Evolutionary conservation across 2,329 filamentous ascomycete species (phyloP).

Genomic region (Claviceps sp.): DNA sequence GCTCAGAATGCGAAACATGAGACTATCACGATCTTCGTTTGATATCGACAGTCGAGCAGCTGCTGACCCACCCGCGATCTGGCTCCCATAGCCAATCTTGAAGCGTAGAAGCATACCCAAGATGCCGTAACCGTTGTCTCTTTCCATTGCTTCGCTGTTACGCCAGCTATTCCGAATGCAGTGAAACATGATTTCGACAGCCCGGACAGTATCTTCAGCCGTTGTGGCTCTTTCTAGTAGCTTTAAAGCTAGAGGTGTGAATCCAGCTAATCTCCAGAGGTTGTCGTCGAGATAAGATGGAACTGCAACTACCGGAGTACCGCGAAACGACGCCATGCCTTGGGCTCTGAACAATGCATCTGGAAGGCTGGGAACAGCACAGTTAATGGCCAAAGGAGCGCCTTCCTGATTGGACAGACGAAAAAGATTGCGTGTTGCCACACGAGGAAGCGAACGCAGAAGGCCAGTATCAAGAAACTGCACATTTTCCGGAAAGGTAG

Average conservation of each 20-base stretch:
- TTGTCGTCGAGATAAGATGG: conserved; percentile 84
- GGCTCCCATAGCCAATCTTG: conserved; percentile 51
- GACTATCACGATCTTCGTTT: conserved; percentile 38
- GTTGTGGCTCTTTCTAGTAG: conserved; percentile 66
- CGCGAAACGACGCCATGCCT: conserved; percentile 70
- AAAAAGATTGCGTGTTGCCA: conserved; percentile 49
- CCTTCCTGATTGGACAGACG: conserved; percentile 33
- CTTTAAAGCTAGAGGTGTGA: conserved; percentile 72
- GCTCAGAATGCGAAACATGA: conserved; percentile 54
- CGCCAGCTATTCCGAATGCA: conserved; percentile 87
- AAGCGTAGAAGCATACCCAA: conserved; percentile 71
- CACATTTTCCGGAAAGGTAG: conserved; percentile 71
- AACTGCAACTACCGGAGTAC: conserved; percentile 66
- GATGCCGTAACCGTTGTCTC: conserved; percentile 85
- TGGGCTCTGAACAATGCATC: conserved; percentile 73
- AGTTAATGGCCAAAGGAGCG: conserved; percentile 75
- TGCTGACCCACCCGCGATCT: conserved; percentile 16
- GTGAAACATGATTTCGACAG: conserved; percentile 73
- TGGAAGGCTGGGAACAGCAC: conserved; percentile 73
- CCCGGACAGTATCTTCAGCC: conserved; percentile 56
- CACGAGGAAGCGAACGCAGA: conserved; percentile 61
- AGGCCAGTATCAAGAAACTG: conserved; percentile 65
- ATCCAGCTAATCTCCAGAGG: conserved; percentile 86
- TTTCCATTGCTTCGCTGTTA: conserved; percentile 96
- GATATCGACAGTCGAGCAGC: conserved; percentile 31